A percentile compares a stretch with the other conserved stretches of the same genome.
phyloP scores from a whole-genome alignment of 176 grass and related monocot species.

The Phoenix roebelenii region DNA sequence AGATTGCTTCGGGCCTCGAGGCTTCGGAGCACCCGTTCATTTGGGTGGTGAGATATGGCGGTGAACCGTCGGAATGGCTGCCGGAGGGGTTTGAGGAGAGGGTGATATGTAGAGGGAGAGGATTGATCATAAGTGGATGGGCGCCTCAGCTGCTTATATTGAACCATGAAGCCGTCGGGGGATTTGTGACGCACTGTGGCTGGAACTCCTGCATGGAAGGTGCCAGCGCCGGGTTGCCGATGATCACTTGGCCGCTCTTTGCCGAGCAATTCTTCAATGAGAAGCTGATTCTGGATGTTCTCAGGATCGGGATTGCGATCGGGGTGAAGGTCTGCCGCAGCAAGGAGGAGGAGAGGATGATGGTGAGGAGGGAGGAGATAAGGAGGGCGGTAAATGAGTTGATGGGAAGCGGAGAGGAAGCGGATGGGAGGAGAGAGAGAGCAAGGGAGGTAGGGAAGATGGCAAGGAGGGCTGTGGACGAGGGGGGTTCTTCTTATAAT shows the following conservation, averaged over 20 bases:
- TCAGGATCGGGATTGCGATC: neutral
- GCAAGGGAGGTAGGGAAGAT: too few species aligned
- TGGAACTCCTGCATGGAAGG: slow-evolving; percentile 9
- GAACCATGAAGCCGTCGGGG: slow-evolving; percentile 7
- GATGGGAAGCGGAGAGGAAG: slow-evolving; percentile 6
- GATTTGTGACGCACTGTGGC: slow-evolving; percentile 18
- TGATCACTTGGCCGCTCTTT: slow-evolving; percentile 12
- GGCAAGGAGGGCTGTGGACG: too few species aligned
- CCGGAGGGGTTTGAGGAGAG: neutral
- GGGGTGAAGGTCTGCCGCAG: neutral
- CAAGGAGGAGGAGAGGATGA: neutral
- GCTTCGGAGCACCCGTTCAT: too few species aligned
- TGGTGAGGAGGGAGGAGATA: neutral
- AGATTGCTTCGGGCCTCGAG: too few species aligned
- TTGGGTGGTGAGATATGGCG: too few species aligned
- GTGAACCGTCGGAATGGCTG: too few species aligned
- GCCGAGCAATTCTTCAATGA: slow-evolving; percentile 5
- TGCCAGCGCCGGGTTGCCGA: neutral
- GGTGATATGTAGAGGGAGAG: too few species aligned
- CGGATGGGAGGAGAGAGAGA: neutral
- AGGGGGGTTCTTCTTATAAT: too few species aligned
- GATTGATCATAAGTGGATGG: neutral
- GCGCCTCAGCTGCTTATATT: slow-evolving; percentile 4
- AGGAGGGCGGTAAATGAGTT: neutral
- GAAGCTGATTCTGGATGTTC: slow-evolving; percentile 1